These are phyloP conservation scores for Rhodosporidiobolus sp. DNA, from an alignment of 768 basidiomycete genomes.

Conservation along the genomic window DNA sequence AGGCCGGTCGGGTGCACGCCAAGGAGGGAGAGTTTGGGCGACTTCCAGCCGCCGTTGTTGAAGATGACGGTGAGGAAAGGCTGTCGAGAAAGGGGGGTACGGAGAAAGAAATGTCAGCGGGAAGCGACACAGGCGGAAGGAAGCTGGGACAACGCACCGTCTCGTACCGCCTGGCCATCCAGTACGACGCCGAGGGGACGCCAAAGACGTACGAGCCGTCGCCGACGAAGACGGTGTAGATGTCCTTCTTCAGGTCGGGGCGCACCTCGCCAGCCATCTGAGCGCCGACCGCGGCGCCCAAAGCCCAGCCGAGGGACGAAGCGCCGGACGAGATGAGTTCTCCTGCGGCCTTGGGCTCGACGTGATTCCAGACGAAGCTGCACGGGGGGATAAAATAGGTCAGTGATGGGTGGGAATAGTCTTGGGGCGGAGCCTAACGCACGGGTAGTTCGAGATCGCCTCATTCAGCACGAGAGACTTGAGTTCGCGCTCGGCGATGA, in stretches of 20 bases:
- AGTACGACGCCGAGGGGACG: conserved; percentile 64
- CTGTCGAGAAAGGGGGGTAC: conserved; percentile 47
- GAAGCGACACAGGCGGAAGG: not conserved
- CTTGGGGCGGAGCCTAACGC: too few relatives aligned
- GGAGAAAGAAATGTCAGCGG: not conserved
- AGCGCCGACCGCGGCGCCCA: conserved; percentile 65
- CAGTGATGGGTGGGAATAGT: not conserved
- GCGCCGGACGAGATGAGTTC: conserved; percentile 57
- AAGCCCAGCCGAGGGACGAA: conserved; percentile 65
- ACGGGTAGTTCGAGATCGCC: conserved; percentile 58
- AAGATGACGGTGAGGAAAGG: conserved; percentile 69
- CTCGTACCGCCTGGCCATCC: conserved; percentile 68
- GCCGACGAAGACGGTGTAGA: conserved; percentile 62
- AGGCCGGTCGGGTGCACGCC: conserved; percentile 62
- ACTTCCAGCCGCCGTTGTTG: conserved; percentile 61
- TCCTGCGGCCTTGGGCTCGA: conserved; percentile 58
- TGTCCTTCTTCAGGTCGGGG: conserved; percentile 51
- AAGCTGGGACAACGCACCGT: conserved; percentile 55
- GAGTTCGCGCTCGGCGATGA: not conserved
- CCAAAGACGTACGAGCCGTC: conserved; percentile 70
- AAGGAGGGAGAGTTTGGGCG: conserved; percentile 64
- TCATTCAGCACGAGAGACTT: conserved; percentile 63
- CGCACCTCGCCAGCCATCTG: conserved; percentile 52
- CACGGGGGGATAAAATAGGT: not conserved
- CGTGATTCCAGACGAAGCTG: conserved; percentile 58